Conservation (phyloP, 1,139 yeast genomes). For the Zygosaccharomyces pseudobailii region DNA sequence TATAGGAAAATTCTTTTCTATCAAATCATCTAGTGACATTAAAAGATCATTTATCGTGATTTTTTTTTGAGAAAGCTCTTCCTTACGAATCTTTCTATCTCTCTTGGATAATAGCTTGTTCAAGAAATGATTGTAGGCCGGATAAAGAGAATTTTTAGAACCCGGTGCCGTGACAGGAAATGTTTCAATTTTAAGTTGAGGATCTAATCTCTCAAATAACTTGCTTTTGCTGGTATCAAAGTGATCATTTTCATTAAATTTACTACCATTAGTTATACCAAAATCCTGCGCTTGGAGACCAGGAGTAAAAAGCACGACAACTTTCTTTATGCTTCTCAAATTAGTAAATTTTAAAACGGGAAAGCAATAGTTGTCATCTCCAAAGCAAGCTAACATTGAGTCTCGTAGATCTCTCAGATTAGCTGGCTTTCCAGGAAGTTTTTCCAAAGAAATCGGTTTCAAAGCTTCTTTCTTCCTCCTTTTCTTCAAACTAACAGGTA, state of each 20-base stretch:
- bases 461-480: neutral
- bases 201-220: slow-evolving; percentile 34
- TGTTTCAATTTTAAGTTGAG: slow-evolving; percentile 17
- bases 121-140: slow-evolving; percentile 52
- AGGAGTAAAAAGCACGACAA: slow-evolving; percentile 61
- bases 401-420: neutral
- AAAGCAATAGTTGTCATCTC: neutral
- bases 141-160: slow-evolving; percentile 50
- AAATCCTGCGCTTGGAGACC: slow-evolving; percentile 54
- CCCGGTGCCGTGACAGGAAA: slow-evolving; percentile 51
- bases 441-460: neutral
- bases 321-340: slow-evolving; percentile 38
- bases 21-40: slow-evolving; percentile 44
- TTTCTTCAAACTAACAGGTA: neutral
- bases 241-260: slow-evolving; percentile 20
- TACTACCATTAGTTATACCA: slow-evolving; percentile 18
- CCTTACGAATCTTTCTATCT: slow-evolving; percentile 44
- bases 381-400: neutral
- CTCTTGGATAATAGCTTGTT: slow-evolving; percentile 51
- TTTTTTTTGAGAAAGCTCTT: slow-evolving; percentile 37
- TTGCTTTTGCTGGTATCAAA: slow-evolving; percentile 39
- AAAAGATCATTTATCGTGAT: slow-evolving; percentile 53
- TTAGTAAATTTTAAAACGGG: neutral
- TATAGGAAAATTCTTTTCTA: slow-evolving; percentile 54
- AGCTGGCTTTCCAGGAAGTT: neutral